phyloP scores from a whole-genome alignment of 768 basidiomycete genomes.

The Pholiota molesta region DNA sequence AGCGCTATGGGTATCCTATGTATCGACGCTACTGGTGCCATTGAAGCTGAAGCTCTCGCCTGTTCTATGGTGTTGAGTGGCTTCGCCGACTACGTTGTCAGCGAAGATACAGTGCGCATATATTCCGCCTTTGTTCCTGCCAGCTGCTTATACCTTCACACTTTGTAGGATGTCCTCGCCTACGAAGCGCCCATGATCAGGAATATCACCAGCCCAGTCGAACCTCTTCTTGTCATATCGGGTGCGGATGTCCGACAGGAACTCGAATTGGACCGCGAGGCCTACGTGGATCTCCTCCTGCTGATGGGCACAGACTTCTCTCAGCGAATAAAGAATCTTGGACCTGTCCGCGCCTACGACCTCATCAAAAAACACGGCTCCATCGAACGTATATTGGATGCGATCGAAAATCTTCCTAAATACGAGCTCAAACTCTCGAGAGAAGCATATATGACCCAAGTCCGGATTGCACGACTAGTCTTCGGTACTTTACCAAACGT shows the following conservation, averaged over 20 bases:
- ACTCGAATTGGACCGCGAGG: constrained; percentile 55
- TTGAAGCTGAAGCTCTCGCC: constrained; percentile 88
- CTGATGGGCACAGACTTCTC: constrained; percentile 92
- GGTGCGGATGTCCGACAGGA: constrained; percentile 62
- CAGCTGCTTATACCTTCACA: background rate
- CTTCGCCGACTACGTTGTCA: constrained; percentile 83
- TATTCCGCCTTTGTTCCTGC: background rate
- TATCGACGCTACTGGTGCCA: constrained; percentile 65
- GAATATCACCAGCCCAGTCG: constrained; percentile 63
- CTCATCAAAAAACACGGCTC: constrained; percentile 71
- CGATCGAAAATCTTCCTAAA: constrained; percentile 65
- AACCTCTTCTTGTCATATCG: constrained; percentile 65
- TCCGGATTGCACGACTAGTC: constrained; percentile 61
- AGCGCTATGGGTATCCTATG: constrained; percentile 83
- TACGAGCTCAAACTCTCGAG: constrained; percentile 51
- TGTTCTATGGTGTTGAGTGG: constrained; percentile 76
- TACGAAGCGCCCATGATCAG: constrained; percentile 85
- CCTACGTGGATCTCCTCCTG: constrained; percentile 84
- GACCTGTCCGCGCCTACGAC: constrained; percentile 76
- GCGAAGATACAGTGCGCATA: constrained; percentile 78
- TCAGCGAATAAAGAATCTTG: constrained; percentile 79
- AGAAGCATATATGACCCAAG: constrained; percentile 63
- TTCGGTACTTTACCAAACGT: constrained; percentile 70
- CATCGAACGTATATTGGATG: constrained; percentile 62
- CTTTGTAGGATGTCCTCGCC: constrained; percentile 70